Evolutionary conservation across 2,329 filamentous ascomycete species (phyloP).

Genomic region (Alternaria dauci): DNA sequence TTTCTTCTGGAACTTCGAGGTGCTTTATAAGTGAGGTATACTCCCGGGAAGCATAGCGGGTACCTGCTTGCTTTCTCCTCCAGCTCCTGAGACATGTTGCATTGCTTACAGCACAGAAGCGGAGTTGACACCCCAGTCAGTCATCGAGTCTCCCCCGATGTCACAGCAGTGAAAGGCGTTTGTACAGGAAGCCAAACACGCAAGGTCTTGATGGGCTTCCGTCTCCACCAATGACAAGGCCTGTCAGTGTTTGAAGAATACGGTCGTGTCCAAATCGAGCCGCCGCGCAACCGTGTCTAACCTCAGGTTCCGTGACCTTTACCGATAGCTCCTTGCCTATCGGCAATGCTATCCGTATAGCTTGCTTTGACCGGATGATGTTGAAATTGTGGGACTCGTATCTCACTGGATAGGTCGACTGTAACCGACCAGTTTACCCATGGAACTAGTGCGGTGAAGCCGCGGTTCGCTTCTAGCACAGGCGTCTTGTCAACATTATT

Average conservation of each 20-base stretch:
- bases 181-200: slow-evolving; percentile 22
- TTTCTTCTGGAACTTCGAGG: slow-evolving; percentile 28
- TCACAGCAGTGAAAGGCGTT: slow-evolving; percentile 6
- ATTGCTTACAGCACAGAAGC: slow-evolving; percentile 26
- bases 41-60: slow-evolving; percentile 9
- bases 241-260: slow-evolving; percentile 14
- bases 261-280: slow-evolving; percentile 9
- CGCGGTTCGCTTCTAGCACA: not conserved
- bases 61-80: slow-evolving; percentile 13
- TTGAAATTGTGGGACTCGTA: not conserved
- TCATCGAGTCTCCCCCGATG: slow-evolving; percentile 5
- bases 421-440: not conserved
- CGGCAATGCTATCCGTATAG: not conserved
- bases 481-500: slow-evolving; percentile 12
- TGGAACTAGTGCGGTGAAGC: slow-evolving; percentile 2
- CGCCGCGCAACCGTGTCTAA: not conserved
- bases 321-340: not conserved
- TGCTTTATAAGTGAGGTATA: slow-evolving; percentile 37
- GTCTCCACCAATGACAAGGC: slow-evolving; percentile 28
- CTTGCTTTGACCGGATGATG: not conserved
- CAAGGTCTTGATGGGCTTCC: slow-evolving; percentile 16
- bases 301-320: not conserved
- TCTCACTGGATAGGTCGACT: not conserved
- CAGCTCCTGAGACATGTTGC: slow-evolving; percentile 30
- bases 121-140: slow-evolving; percentile 18